These are phyloP conservation scores for Linanthus parryae DNA, from an alignment of 148 eudicot genomes.

Conservation along the genomic window DNA sequence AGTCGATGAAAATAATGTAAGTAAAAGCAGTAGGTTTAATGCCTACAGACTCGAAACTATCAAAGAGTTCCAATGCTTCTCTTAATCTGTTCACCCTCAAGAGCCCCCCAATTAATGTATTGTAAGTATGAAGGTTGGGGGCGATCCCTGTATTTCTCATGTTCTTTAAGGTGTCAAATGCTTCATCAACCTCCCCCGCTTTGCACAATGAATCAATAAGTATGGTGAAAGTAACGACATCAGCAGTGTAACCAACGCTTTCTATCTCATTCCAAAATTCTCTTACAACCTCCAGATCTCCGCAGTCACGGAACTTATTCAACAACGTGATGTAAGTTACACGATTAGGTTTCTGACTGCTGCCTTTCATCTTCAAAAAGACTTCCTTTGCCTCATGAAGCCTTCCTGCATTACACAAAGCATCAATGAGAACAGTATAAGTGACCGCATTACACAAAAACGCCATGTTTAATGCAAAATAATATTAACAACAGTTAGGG, in stretches of 20 bases:
- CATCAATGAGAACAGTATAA: constrained; percentile 76
- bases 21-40: constrained; percentile 61
- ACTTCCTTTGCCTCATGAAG: constrained; percentile 60
- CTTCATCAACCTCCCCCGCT: constrained; percentile 51
- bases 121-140: constrained; percentile 90
- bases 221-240: constrained; percentile 80
- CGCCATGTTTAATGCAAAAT: no score
- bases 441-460: constrained; percentile 84
- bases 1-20: constrained; percentile 80
- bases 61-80: constrained; percentile 60
- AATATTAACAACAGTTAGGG: no score
- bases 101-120: constrained; percentile 72
- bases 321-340: constrained; percentile 85
- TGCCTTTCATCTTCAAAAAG: constrained; percentile 64
- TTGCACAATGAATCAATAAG: constrained; percentile 72
- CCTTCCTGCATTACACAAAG: constrained; percentile 71
- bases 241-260: constrained; percentile 69
- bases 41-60: constrained; percentile 44
- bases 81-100: constrained; percentile 53
- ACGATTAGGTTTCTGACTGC: constrained; percentile 76
- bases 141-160: constrained; percentile 54
- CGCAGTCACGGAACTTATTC: constrained; percentile 69
- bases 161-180: constrained; percentile 46
- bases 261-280: constrained; percentile 71
- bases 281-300: constrained; percentile 62